phyloP scores from a whole-genome alignment of 768 basidiomycete species.

The Lactarius tabidus region DNA sequence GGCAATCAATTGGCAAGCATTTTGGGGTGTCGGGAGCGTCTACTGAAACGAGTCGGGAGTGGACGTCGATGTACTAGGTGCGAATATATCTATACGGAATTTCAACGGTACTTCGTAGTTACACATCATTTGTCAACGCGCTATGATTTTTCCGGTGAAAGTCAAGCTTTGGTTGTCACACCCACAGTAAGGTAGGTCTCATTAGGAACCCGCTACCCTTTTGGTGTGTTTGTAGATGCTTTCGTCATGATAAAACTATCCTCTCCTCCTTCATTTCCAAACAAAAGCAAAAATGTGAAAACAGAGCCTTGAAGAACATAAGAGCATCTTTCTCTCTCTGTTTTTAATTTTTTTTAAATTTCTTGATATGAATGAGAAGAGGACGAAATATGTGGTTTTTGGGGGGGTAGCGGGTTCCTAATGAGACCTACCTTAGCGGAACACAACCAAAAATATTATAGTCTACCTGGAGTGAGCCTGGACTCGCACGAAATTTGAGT shows the following conservation, averaged over 20 bases:
- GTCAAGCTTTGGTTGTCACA: neutral
- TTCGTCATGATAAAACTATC: no score
- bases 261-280: no score
- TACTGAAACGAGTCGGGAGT: neutral
- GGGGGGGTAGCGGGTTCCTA: no score
- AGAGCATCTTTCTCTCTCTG: no score
- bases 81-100: neutral
- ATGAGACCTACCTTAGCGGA: neutral
- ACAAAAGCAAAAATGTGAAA: no score
- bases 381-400: no score
- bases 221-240: no score
- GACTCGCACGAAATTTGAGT: neutral
- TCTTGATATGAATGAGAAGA: no score
- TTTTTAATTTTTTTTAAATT: no score
- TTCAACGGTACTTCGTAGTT: neutral
- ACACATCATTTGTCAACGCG: neutral
- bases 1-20: neutral
- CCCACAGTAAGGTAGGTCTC: no score
- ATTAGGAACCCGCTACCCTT: no score
- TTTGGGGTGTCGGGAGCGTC: neutral
- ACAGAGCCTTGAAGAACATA: no score
- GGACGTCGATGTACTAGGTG: neutral
- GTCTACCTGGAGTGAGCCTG: neutral
- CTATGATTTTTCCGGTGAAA: neutral
- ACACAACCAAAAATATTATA: neutral